Conservation (phyloP, 225 moss, liverwort and hornwort genomes). For the Bryum argenteum region DNA sequence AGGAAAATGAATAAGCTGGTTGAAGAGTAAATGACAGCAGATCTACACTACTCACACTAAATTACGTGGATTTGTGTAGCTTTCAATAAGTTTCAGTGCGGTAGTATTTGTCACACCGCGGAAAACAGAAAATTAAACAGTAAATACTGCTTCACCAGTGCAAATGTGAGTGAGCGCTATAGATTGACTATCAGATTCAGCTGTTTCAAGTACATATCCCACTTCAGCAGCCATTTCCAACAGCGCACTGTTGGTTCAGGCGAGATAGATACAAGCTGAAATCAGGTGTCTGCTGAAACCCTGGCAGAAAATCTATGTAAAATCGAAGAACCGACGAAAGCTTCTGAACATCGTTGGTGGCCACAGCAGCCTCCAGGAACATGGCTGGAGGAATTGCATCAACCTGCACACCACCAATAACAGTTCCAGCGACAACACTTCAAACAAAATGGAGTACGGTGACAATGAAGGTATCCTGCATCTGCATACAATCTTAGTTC, state of each 20-base stretch:
- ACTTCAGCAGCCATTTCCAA: conserved; percentile 42
- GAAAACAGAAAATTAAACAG: conserved; percentile 2
- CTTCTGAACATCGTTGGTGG: conserved; percentile 67
- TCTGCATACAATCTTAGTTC: too few relatives aligned
- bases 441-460: background rate
- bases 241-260: conserved; percentile 56
- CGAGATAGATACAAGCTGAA: conserved; percentile 70
- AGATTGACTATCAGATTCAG: too few relatives aligned
- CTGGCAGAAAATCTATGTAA: conserved; percentile 81
- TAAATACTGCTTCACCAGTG: background rate
- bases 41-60: too few relatives aligned
- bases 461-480: too few relatives aligned
- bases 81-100: too few relatives aligned
- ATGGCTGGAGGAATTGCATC: conserved; percentile 70
- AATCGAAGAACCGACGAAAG: conserved; percentile 82
- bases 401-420: conserved; percentile 53
- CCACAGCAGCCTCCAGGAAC: conserved; percentile 79
- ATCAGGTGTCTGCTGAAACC: conserved; percentile 75
- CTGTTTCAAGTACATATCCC: conserved; percentile 11
- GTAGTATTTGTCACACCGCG: too few relatives aligned
- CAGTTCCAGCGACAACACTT: conserved; percentile 16
- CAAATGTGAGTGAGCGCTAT: too few relatives aligned
- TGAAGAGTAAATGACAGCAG: too few relatives aligned
- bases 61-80: too few relatives aligned
- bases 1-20: too few relatives aligned